Percentiles rank a stretch among this genome's conserved stretches.
These are phyloP conservation scores for Podospora tetraspora DNA, from an alignment of 495 filamentous ascomycete genomes.

Conservation along the genomic window DNA sequence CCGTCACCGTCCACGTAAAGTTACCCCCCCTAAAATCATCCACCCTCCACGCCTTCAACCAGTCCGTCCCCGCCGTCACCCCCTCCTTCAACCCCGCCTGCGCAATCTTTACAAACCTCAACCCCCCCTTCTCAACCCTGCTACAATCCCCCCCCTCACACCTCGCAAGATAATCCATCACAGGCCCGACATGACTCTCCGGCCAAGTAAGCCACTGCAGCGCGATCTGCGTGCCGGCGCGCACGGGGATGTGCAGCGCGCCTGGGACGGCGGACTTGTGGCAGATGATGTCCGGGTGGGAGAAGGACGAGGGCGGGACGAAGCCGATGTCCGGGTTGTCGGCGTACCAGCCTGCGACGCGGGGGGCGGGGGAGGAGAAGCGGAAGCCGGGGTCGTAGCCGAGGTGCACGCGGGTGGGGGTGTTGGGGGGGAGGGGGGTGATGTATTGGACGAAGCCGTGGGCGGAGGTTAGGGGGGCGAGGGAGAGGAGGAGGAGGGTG, in stretches of 20 bases:
- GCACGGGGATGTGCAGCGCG: constrained; percentile 43
- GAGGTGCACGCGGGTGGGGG: neutral
- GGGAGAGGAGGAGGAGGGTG: neutral
- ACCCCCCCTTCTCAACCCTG: constrained; percentile 52
- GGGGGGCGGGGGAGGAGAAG: neutral
- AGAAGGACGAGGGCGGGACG: constrained; percentile 14
- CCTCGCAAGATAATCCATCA: constrained; percentile 63
- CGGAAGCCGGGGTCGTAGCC: constrained; percentile 9
- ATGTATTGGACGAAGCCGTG: constrained; percentile 10
- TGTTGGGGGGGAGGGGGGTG: neutral
- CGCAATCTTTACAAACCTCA: constrained; percentile 69
- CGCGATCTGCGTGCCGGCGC: constrained; percentile 49
- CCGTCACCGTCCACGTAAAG: constrained; percentile 59
- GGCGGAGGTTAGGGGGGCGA: neutral
- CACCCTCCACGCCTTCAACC: constrained; percentile 47
- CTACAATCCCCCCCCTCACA: constrained; percentile 58
- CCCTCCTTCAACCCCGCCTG: constrained; percentile 50
- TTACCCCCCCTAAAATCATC: constrained; percentile 54
- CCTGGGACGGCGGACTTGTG: constrained; percentile 52
- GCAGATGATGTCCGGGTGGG: constrained; percentile 56
- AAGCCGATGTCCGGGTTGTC: constrained; percentile 13
- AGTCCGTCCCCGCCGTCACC: constrained; percentile 37
- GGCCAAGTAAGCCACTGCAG: constrained; percentile 61
- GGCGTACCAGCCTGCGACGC: constrained; percentile 13
- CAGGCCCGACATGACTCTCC: constrained; percentile 51